phyloP scores from a whole-genome alignment of 176 grass and related monocot species.

The Zea luxurians region DNA sequence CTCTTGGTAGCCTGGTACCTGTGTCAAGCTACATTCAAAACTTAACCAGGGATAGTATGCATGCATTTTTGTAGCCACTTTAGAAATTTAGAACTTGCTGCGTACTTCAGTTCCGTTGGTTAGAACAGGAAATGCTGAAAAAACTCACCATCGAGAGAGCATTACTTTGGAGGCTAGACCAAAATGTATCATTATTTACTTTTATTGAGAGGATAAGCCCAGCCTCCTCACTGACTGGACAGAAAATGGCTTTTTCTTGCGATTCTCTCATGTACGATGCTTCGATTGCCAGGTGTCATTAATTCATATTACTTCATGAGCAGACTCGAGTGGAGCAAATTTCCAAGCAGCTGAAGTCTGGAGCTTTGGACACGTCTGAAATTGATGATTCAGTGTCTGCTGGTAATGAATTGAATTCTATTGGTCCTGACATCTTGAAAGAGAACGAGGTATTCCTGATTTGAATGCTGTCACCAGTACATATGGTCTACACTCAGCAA shows the following conservation, averaged over 20 bases:
- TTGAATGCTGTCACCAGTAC: neutral
- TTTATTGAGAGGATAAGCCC: neutral
- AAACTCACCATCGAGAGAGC: neutral
- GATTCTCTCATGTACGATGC: slow-evolving; percentile 62
- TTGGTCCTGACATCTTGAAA: slow-evolving; percentile 41
- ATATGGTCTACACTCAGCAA: neutral
- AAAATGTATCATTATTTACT: neutral
- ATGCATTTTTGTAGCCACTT: slow-evolving; percentile 11
- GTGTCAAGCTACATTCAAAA: slow-evolving; percentile 20
- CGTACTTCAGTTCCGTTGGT: neutral
- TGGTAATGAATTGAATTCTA: slow-evolving; percentile 39
- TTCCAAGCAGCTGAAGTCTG: slow-evolving; percentile 62
- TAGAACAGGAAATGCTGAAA: slow-evolving; percentile 16
- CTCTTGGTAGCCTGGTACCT: slow-evolving; percentile 1
- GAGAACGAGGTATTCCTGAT: slow-evolving; percentile 59
- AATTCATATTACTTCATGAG: slow-evolving; percentile 73
- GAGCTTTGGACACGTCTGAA: slow-evolving; percentile 47
- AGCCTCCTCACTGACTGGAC: neutral
- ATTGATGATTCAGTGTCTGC: slow-evolving; percentile 48
- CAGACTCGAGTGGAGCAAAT: slow-evolving; percentile 96
- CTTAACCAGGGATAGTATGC: slow-evolving; percentile 3
- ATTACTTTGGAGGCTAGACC: neutral
- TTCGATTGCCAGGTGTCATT: slow-evolving; percentile 73
- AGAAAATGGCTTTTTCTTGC: slow-evolving; percentile 45
- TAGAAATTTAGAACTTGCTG: neutral